Evolutionary conservation across 495 filamentous ascomycete genomes (phyloP).

Genomic region (Neurospora sp.): DNA sequence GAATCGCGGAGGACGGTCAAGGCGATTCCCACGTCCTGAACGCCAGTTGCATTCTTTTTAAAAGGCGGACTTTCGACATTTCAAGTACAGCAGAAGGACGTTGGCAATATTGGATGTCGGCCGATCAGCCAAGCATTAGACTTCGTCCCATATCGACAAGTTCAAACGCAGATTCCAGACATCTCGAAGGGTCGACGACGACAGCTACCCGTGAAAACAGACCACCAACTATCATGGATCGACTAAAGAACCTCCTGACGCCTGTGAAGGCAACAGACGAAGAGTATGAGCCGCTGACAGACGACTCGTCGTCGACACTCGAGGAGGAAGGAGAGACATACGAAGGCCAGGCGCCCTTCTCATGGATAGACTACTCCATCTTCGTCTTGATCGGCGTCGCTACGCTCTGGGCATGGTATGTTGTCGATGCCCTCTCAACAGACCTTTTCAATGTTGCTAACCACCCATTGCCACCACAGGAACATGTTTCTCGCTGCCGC

Average conservation of each 20-base stretch:
- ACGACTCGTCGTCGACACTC: conserved; percentile 29
- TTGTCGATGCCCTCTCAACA: conserved; percentile 3
- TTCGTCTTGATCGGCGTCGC: conserved; percentile 82
- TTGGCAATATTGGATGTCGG: background rate
- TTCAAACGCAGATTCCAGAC: background rate
- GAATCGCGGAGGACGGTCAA: background rate
- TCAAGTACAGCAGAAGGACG: background rate
- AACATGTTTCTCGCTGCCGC: conserved; percentile 98
- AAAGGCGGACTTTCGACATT: background rate
- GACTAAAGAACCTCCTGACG: conserved; percentile 19
- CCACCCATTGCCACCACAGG: conserved; percentile 36
- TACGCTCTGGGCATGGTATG: conserved; percentile 96
- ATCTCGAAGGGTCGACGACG: background rate
- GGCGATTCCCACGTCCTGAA: background rate
- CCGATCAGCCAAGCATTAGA: background rate
- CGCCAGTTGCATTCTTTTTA: background rate
- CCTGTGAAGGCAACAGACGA: conserved; percentile 27
- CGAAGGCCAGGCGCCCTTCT: conserved; percentile 45
- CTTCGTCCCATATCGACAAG: background rate
- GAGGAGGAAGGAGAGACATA: conserved; percentile 17
- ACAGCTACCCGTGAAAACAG: background rate
- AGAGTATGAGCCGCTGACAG: conserved; percentile 47
- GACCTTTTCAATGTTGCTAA: background rate
- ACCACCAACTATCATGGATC: conserved; percentile 16
- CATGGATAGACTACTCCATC: conserved; percentile 70